These are phyloP conservation scores for Naganishia antarctica DNA, from an alignment of 768 basidiomycete genomes.

Conservation along the genomic window DNA sequence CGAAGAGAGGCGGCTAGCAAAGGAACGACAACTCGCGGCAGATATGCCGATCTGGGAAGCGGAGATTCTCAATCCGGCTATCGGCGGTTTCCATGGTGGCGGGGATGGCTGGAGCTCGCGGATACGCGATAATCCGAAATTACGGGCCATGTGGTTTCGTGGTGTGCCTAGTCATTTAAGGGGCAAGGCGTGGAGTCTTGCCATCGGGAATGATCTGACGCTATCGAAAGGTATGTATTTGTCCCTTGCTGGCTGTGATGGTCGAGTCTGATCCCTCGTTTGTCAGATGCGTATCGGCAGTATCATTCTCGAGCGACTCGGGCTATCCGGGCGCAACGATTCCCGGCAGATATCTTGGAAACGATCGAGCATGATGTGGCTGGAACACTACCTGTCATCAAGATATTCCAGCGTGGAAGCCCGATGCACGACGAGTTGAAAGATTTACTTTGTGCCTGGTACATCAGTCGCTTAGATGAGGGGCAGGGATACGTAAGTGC, in stretches of 20 bases:
- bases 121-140: slow-evolving; percentile 31
- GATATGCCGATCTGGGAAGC: slow-evolving; percentile 41
- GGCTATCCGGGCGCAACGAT: slow-evolving; percentile 38
- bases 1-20: slow-evolving; percentile 31
- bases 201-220: slow-evolving; percentile 45
- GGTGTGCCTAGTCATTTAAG: slow-evolving; percentile 45
- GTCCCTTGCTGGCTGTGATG: not conserved
- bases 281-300: slow-evolving; percentile 38
- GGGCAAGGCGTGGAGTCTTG: slow-evolving; percentile 43
- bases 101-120: slow-evolving; percentile 32
- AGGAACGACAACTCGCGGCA: slow-evolving; percentile 37
- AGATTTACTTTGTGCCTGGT: slow-evolving; percentile 45
- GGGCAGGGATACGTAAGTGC: slow-evolving; percentile 47
- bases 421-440: slow-evolving; percentile 44
- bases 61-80: slow-evolving; percentile 3
- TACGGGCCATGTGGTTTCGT: slow-evolving; percentile 44
- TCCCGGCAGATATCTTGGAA: slow-evolving; percentile 38
- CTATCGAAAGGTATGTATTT: slow-evolving; percentile 38
- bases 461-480: slow-evolving; percentile 45
- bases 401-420: slow-evolving; percentile 37
- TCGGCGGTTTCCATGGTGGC: not conserved
- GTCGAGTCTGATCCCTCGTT: not conserved
- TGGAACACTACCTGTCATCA: slow-evolving; percentile 36
- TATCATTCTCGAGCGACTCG: slow-evolving; percentile 37
- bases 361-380: slow-evolving; percentile 41